A percentile compares a stretch with the other conserved stretches of the same genome.
These are phyloP conservation scores for Irpex sp. DNA, from an alignment of 1,284 basidiomycete species.

Conservation along the genomic window DNA sequence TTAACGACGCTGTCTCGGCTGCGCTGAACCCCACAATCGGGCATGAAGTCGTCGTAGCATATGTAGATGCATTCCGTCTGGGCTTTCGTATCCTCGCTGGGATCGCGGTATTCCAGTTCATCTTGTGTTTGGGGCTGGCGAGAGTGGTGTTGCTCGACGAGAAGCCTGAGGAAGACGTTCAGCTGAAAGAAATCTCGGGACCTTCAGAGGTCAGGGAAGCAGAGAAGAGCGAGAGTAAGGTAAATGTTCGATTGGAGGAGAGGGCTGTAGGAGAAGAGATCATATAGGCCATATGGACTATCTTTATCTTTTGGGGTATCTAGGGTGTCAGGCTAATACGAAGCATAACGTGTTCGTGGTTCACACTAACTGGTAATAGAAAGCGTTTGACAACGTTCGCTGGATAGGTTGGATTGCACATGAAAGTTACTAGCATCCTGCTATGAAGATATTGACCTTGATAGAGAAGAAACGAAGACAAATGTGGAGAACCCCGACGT, in stretches of 20 bases:
- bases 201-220: not conserved
- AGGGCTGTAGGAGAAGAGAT: not conserved
- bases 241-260: not conserved
- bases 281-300: too few relatives aligned
- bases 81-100: constrained; percentile 17
- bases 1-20: constrained; percentile 18
- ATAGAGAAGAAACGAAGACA: not conserved
- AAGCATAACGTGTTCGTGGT: not conserved
- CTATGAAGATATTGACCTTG: not conserved
- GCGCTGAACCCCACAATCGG: constrained; percentile 11
- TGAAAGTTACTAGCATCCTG: too few relatives aligned
- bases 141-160: constrained; percentile 11
- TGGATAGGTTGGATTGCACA: too few relatives aligned
- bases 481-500: not conserved
- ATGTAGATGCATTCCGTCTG: constrained; percentile 15
- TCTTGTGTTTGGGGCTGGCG: constrained; percentile 14
- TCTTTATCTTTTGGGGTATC: not conserved
- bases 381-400: too few relatives aligned
- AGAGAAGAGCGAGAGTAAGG: not conserved
- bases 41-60: constrained; percentile 7
- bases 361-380: too few relatives aligned
- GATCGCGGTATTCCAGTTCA: constrained; percentile 16
- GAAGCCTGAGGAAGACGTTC: not conserved
- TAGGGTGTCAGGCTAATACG: not conserved
- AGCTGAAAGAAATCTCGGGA: not conserved